Percentiles rank a stretch among this genome's conserved stretches.
Conservation (phyloP, 768 basidiomycete genomes). For the Saitozyma podzolica region DNA sequence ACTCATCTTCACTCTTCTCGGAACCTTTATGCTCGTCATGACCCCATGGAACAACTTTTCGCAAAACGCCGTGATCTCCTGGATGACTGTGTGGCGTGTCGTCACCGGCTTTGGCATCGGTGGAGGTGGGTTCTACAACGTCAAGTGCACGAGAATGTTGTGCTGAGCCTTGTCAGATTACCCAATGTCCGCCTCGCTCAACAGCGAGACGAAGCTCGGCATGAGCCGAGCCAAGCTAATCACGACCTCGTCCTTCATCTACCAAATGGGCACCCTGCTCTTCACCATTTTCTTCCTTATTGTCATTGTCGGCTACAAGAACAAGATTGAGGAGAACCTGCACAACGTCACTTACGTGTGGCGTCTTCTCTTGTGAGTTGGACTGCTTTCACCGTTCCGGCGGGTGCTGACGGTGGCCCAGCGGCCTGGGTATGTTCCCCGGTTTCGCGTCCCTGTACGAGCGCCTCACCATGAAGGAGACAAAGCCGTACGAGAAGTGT, state of each 20-base stretch:
- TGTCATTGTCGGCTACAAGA: slow-evolving; percentile 66
- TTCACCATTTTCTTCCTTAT: slow-evolving; percentile 67
- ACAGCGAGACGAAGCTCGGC: slow-evolving; percentile 63
- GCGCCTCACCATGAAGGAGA: too few species aligned
- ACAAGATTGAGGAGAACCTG: background rate
- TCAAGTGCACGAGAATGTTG: slow-evolving; percentile 45
- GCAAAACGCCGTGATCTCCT: too few species aligned
- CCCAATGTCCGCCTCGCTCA: slow-evolving; percentile 54
- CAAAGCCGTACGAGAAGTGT: too few species aligned
- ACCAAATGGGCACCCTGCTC: slow-evolving; percentile 73
- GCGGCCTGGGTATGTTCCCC: too few species aligned
- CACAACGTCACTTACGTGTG: slow-evolving; percentile 2
- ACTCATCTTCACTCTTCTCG: too few species aligned
- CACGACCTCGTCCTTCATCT: slow-evolving; percentile 52
- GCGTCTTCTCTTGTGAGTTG: slow-evolving; percentile 57
- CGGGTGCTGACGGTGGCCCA: too few species aligned
- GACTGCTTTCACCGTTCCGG: slow-evolving; percentile 73
- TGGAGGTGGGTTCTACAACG: slow-evolving; percentile 67
- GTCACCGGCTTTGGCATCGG: too few species aligned
- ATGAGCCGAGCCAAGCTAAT: slow-evolving; percentile 70
- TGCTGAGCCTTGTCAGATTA: background rate
- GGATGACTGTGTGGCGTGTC: too few species aligned
- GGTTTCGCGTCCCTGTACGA: too few species aligned
- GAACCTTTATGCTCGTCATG: too few species aligned
- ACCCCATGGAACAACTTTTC: too few species aligned